These are phyloP conservation scores for Vitis hybrid DNA, from an alignment of 177 flowering plant species.

Conservation along the genomic window DNA sequence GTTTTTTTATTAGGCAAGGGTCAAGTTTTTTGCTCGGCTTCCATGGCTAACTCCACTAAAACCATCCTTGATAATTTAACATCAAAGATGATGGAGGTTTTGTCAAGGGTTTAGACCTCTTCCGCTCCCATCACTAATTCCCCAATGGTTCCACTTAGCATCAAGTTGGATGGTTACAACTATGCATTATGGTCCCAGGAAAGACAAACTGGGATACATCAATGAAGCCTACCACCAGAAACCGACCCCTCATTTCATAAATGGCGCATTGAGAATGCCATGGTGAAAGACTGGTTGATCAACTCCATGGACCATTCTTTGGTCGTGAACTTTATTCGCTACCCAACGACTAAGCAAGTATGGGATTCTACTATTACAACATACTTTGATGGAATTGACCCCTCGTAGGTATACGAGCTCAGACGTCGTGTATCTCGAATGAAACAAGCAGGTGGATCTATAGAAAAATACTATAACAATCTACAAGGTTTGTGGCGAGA, in stretches of 20 bases:
- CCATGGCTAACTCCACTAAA: background rate
- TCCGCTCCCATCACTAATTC: too few species aligned
- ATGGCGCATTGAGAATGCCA: background rate
- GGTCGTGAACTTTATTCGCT: background rate
- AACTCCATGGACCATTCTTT: background rate
- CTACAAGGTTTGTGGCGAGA: conserved; percentile 1
- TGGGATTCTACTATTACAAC: background rate
- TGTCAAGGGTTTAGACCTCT: too few species aligned
- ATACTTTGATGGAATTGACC: background rate
- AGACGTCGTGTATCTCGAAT: background rate
- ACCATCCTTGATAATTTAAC: too few species aligned
- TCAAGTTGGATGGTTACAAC: conserved; percentile 1
- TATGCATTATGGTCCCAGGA: background rate
- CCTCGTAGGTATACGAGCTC: background rate
- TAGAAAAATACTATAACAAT: background rate
- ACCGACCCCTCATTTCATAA: background rate
- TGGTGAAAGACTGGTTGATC: background rate
- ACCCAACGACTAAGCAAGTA: background rate
- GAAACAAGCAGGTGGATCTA: background rate
- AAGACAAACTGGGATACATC: background rate
- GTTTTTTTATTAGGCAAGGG: background rate
- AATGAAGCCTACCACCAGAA: background rate
- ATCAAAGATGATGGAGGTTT: too few species aligned
- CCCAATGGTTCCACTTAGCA: background rate
- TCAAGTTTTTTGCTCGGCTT: background rate